Base-by-base conservation (phyloP, 2,329 filamentous ascomycete genomes). In the Passalora sequoiae region DNA sequence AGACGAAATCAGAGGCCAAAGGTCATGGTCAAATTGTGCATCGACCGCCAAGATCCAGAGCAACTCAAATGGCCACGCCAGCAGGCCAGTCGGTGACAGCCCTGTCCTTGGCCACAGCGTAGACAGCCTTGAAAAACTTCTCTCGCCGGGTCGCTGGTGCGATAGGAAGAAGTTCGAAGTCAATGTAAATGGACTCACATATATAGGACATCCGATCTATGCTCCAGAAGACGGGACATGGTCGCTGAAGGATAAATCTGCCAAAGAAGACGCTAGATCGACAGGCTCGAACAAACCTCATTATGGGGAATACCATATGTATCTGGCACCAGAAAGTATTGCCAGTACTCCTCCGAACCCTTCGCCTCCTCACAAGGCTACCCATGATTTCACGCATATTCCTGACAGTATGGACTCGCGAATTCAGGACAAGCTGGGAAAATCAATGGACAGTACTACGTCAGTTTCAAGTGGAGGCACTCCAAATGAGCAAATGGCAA, bases 81-180 rank as follows among this genome's bases (percentile, higher is more conserved):
- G 31, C 17, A 20, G 33, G 15, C 33, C 17, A 6, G 17, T 36
- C 20, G 33, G 17, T 12, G 10, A 15, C 27, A 30, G 43, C 4
- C 41, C 24, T 8, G 32, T 63, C 2, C 41, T 62, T 1, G 57
- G 60, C 30, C 50, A 57, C 27, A 53, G 49, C n/a, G 40, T 55
- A n/a, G 80, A 83, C 49, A 84, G 88, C 33, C 76, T 94, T 48
- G 86, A 87, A 57, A 87, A 84, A 52, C 76, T 95, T 37, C 65
- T 95, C 42, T 88, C 84, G 1, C 88, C 89, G 0, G 79, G 80
- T 6, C 40, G 53, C 17, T 63, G 59, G 54, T 74, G 80, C 9
- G 77, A 83, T 6, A 88, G 86, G 63, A 84, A 92, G 67, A 94
- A 91, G 17, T 94, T 94, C 59, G 86, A 94, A 62, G 73, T 94